A percentile compares a stretch with the other conserved stretches of the same genome.
Evolutionary conservation across 768 basidiomycete species (phyloP).

Genomic region (Amanita pseudoporphyria): DNA sequence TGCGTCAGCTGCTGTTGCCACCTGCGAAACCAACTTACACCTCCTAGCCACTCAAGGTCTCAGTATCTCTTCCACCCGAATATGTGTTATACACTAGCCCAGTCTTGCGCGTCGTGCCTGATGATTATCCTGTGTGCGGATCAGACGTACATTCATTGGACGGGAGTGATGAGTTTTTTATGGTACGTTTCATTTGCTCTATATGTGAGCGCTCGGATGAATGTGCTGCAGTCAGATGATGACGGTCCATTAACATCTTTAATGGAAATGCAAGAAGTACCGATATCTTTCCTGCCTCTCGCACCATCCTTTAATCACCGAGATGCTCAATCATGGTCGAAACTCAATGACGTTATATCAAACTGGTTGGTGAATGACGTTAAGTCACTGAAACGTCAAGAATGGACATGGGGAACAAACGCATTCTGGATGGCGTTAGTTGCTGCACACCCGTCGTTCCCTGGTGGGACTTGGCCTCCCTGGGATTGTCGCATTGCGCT

Average conservation of each 20-base stretch:
- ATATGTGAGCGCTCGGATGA: not conserved
- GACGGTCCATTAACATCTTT: not conserved
- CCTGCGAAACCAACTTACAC: not conserved
- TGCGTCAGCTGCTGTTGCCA: not conserved
- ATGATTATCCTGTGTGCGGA: not conserved
- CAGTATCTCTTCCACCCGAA: not conserved
- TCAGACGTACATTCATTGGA: not conserved
- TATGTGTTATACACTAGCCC: not conserved
- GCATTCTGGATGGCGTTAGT: not conserved
- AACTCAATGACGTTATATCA: not conserved
- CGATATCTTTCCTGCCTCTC: not conserved
- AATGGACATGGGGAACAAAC: conserved; percentile 1
- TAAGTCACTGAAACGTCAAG: not conserved
- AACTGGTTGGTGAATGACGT: conserved; percentile 2
- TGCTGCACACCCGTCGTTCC: not conserved
- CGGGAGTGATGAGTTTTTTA: not conserved
- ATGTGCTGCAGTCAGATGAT: not conserved
- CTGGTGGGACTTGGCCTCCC: not conserved
- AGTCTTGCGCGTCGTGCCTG: not conserved
- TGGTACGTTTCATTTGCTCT: not conserved
- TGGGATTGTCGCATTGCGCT: conserved; percentile 1
- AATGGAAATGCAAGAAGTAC: not conserved
- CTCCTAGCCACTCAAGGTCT: not conserved
- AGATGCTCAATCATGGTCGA: not conserved
- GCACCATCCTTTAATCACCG: not conserved